Percentiles rank a stretch among this genome's conserved stretches.
These are phyloP conservation scores for Amanita pallidorosea DNA, from an alignment of 768 basidiomycete genomes.

Conservation along the genomic window DNA sequence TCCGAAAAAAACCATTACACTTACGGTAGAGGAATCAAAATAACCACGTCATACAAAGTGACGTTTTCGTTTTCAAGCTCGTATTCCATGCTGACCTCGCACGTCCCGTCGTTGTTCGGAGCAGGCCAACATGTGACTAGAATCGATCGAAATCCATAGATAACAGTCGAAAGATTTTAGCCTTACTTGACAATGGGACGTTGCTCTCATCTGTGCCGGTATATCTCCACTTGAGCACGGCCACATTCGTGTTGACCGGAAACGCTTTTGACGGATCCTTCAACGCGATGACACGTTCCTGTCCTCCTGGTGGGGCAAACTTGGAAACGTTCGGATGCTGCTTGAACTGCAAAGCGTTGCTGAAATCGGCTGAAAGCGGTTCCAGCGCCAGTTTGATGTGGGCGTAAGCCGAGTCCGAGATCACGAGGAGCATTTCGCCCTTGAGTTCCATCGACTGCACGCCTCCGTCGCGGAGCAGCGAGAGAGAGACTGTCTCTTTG, in stretches of 20 bases:
- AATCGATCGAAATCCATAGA: not conserved
- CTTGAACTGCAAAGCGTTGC: constrained; percentile 80
- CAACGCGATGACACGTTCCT: constrained; percentile 58
- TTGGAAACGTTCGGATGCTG: constrained; percentile 94
- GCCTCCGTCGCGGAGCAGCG: constrained; percentile 85
- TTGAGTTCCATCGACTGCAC: constrained; percentile 84
- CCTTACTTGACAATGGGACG: constrained; percentile 84
- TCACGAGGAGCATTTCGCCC: constrained; percentile 88
- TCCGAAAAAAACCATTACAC: constrained; percentile 19
- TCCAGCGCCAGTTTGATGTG: constrained; percentile 62
- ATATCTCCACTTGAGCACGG: constrained; percentile 91
- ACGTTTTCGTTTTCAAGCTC: constrained; percentile 84
- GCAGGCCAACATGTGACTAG: constrained; percentile 97
- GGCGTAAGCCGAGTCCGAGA: constrained; percentile 65
- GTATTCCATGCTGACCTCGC: constrained; percentile 94
- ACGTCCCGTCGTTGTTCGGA: constrained; percentile 83
- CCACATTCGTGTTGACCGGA: constrained; percentile 79
- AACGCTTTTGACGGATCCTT: constrained; percentile 79
- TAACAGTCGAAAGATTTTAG: constrained; percentile 1
- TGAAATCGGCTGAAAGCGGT: constrained; percentile 44
- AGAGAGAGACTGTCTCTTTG: constrained; percentile 74
- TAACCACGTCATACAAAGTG: constrained; percentile 73
- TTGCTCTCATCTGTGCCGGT: constrained; percentile 84
- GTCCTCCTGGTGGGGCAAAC: constrained; percentile 56
- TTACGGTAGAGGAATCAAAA: constrained; percentile 90